Base-by-base conservation (phyloP, 768 basidiomycete genomes). In the Leccinum fibrillosum region DNA sequence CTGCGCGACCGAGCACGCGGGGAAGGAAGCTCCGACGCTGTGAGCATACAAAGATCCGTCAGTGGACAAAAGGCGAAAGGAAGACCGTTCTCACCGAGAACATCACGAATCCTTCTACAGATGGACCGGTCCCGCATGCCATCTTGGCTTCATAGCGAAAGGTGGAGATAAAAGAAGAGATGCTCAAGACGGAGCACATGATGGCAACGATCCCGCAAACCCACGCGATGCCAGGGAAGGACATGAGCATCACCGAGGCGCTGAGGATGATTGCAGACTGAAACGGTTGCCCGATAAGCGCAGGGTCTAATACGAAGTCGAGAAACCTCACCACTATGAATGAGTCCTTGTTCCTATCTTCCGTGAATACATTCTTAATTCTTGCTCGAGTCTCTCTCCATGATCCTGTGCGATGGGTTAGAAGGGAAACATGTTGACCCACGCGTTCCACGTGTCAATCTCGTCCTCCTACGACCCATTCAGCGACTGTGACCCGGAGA, bases 191-290 rank as follows among this genome's bases (percentile, higher is more conserved):
- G 34, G 88, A 34, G 32, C 32, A 34, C 12, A 12, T 34, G 53
- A 88, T 82, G 32, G 88, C 84, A 15, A 89, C 75, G 64, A 92
- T 79, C 32, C 84, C 86, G 23, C 85, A 81, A 49, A 85, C 76
- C 56, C 89, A 82, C 56, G 86, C 75, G 60, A 86, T 61, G 59
- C 85, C 88, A 64, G 90, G 89, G 53, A 92, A 79, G 52, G 88
- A 83, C 68, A 30, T 30, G 28, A 92, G 85, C 28, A 89, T 90
- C 56, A 90, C 86, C 39, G 90, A 89, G 30, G 89, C 86, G 63
- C 90, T 91, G 59, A 92, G 76, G 23, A 92, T 80, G 56, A 92
- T 30, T 80, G 90, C 90, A 65, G 89, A 89, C 90, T 92, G 69
- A 39, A 54, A 42, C 4, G n/a, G 6, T 5, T 6, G 7, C 15